Percentiles rank a stretch among this genome's conserved stretches.
These are phyloP conservation scores for Fusarium verticillioides DNA, from an alignment of 2,329 filamentous ascomycete genomes.

Conservation along the genomic window DNA sequence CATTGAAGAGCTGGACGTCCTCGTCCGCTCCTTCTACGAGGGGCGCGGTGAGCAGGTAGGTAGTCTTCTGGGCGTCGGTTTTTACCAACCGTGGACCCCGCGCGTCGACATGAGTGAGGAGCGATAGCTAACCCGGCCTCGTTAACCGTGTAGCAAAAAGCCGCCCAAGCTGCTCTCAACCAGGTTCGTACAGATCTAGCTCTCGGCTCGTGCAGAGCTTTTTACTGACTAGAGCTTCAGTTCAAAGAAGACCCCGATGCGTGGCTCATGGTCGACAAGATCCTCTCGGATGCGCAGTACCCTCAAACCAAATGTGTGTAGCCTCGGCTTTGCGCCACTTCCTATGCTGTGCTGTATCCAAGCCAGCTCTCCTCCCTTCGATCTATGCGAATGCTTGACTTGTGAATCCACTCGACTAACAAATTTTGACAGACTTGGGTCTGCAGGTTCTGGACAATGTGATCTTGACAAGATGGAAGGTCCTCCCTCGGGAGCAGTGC, in stretches of 20 bases:
- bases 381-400: background rate
- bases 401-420: constrained; percentile 41
- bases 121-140: constrained; percentile 32
- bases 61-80: constrained; percentile 16
- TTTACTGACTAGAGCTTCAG: constrained; percentile 58
- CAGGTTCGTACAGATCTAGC: constrained; percentile 70
- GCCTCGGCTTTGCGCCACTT: constrained; percentile 26
- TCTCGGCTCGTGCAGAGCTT: background rate
- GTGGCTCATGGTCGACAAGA: constrained; percentile 97
- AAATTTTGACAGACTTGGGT: constrained; percentile 75
- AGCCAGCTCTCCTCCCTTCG: background rate
- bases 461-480: constrained; percentile 99
- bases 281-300: constrained; percentile 91
- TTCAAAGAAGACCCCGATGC: constrained; percentile 99
- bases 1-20: constrained; percentile 95
- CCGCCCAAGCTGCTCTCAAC: constrained; percentile 91
- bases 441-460: constrained; percentile 98
- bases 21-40: constrained; percentile 97
- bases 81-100: constrained; percentile 37
- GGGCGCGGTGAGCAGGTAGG: constrained; percentile 91
- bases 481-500: constrained; percentile 94
- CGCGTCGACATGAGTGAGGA: constrained; percentile 27
- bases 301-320: constrained; percentile 93
- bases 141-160: constrained; percentile 81
- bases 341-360: constrained; percentile 1